Conservation (phyloP, 2,329 filamentous ascomycete species). For the Chaetomiaceae sp. region DNA sequence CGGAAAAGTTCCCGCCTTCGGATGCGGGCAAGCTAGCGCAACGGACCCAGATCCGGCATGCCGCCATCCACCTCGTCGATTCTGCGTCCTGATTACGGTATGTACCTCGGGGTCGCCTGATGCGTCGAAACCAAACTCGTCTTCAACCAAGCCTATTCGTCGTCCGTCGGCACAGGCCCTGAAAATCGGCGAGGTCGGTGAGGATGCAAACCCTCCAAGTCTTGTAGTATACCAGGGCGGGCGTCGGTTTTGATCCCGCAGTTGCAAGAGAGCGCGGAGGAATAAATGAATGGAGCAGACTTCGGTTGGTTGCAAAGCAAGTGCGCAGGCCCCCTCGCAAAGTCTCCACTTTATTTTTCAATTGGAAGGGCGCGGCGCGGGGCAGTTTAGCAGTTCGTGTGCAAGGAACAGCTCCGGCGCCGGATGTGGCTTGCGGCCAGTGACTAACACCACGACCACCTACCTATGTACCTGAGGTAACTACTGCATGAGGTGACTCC, state of each 20-base stretch:
- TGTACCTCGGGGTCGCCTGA: too few species aligned
- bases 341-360: slow-evolving; percentile 17
- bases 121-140: too few species aligned
- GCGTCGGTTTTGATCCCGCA: too few species aligned
- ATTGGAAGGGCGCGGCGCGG: background rate
- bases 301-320: too few species aligned
- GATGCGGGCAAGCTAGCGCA: background rate
- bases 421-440: slow-evolving; percentile 5
- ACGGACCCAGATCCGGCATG: background rate
- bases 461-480: background rate
- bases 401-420: slow-evolving; percentile 5
- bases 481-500: too few species aligned
- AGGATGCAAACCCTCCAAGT: too few species aligned
- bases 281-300: too few species aligned
- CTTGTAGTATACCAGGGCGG: too few species aligned
- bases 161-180: too few species aligned
- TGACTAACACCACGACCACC: slow-evolving; percentile 14
- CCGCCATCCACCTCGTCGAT: background rate
- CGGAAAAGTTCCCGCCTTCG: background rate
- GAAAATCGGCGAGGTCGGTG: too few species aligned
- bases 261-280: too few species aligned
- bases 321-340: slow-evolving; percentile 11
- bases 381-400: background rate
- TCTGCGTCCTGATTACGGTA: background rate
- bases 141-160: too few species aligned